Conservation (phyloP, 2,329 filamentous ascomycete species). For the Fusarium anthophilum region DNA sequence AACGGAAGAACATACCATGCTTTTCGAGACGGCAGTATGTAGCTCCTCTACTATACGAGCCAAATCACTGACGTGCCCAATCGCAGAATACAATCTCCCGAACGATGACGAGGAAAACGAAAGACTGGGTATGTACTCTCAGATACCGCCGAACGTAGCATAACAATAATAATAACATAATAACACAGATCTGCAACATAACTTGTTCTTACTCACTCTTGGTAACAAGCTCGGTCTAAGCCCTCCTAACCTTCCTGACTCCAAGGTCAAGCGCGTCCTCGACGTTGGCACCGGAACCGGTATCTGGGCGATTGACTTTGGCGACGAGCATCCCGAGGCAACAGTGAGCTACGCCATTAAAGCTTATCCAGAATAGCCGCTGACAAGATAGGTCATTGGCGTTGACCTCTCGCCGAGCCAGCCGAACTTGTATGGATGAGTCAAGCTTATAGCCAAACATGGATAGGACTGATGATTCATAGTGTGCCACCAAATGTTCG, state of each 20-base stretch:
- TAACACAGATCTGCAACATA: slow-evolving; percentile 7
- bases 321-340: slow-evolving; percentile 6
- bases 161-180: neutral
- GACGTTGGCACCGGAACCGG: slow-evolving; percentile 21
- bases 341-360: neutral
- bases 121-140: neutral
- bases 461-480: neutral
- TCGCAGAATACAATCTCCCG: slow-evolving; percentile 12
- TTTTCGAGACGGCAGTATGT: slow-evolving; percentile 13
- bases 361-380: no score
- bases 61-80: neutral
- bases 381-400: slow-evolving; percentile 2
- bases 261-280: neutral
- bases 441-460: rapidly evolving
- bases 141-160: neutral
- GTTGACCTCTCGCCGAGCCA: slow-evolving; percentile 17
- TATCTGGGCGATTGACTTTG: slow-evolving; percentile 20
- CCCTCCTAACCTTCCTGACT: neutral
- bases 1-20: slow-evolving; percentile 23
- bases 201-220: slow-evolving; percentile 8
- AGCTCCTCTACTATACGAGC: rapidly evolving
- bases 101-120: slow-evolving; percentile 15
- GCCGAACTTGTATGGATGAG: slow-evolving; percentile 5
- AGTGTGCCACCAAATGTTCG: slow-evolving; percentile 16
- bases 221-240: slow-evolving; percentile 17